Conservation (phyloP, 2,329 filamentous ascomycete genomes). For the Rutstroemia sp. region DNA sequence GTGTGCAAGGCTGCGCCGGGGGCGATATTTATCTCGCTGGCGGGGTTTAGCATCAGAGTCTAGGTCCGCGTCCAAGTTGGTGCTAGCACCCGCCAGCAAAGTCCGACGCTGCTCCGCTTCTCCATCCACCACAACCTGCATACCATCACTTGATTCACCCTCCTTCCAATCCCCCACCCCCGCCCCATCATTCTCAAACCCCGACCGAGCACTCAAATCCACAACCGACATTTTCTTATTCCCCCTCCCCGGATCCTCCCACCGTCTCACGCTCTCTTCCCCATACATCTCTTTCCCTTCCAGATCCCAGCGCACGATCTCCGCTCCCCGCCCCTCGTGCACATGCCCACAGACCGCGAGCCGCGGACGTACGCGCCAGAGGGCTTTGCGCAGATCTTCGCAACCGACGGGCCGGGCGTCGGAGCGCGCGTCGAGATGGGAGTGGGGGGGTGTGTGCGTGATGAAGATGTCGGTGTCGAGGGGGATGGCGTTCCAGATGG, state of each 20-base stretch:
- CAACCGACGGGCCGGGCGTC: conserved; percentile 42
- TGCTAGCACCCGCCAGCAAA: not conserved
- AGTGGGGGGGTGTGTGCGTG: conserved; percentile 61
- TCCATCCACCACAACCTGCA: not conserved
- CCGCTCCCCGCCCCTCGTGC: conserved; percentile 58
- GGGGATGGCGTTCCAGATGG: conserved; percentile 56
- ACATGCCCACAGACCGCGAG: conserved; percentile 67
- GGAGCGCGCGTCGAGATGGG: conserved; percentile 47
- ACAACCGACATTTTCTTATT: conserved; percentile 56
- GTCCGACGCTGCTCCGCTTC: not conserved
- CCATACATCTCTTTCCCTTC: conserved; percentile 35
- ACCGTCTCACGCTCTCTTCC: conserved; percentile 39
- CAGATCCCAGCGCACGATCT: conserved; percentile 55
- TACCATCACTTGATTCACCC: not conserved
- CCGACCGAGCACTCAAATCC: conserved; percentile 43
- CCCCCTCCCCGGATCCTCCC: conserved; percentile 51
- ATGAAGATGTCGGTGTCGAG: conserved; percentile 57
- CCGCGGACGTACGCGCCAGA: conserved; percentile 55
- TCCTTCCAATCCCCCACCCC: conserved; percentile 6
- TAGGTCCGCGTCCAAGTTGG: no score
- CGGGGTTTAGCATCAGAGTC: no score
- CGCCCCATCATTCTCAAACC: conserved; percentile 41
- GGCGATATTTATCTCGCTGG: no score
- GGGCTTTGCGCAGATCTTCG: conserved; percentile 45
- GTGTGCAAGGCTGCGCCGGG: no score